These are phyloP conservation scores for Castanea mollissima DNA, from an alignment of 306 rosid species.

Conservation along the genomic window DNA sequence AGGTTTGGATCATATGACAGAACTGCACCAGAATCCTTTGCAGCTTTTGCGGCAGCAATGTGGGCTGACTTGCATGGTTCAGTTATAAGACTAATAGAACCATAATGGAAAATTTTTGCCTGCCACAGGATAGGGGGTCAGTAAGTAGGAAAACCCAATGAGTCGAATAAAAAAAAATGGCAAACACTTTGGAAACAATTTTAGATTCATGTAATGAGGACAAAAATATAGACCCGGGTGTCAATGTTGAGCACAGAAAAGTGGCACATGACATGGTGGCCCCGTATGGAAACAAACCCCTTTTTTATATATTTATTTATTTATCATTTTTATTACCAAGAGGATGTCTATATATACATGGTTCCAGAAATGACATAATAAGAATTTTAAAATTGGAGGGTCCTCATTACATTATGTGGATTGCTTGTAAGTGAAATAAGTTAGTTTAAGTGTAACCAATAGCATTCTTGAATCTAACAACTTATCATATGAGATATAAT, in stretches of 20 bases:
- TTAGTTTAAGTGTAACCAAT: neutral
- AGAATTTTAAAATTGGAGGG: neutral
- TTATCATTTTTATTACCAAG: neutral
- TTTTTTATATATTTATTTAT: neutral
- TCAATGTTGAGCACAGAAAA: constrained; percentile 6
- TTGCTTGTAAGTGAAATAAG: constrained; percentile 2
- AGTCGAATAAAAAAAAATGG: constrained; percentile 1
- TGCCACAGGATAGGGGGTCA: constrained; percentile 28
- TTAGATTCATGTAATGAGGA: neutral
- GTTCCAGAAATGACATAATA: neutral
- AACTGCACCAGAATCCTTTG: constrained; percentile 81
- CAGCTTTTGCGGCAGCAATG: constrained; percentile 88
- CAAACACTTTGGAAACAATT: neutral
- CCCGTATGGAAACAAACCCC: constrained; percentile 12
- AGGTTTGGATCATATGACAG: constrained; percentile 93
- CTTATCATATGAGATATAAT: neutral
- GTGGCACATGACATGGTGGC: constrained; percentile 12
- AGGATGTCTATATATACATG: constrained; percentile 2
- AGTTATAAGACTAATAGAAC: constrained; percentile 93
- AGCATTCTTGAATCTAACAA: constrained; percentile 12
- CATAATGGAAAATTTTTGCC: constrained; percentile 91
- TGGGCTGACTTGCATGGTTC: constrained; percentile 97
- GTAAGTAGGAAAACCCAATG: neutral
- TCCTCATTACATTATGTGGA: neutral
- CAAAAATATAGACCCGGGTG: constrained; percentile 3